phyloP scores from a whole-genome alignment of 768 basidiomycete species.

The Harrya chromipes region DNA sequence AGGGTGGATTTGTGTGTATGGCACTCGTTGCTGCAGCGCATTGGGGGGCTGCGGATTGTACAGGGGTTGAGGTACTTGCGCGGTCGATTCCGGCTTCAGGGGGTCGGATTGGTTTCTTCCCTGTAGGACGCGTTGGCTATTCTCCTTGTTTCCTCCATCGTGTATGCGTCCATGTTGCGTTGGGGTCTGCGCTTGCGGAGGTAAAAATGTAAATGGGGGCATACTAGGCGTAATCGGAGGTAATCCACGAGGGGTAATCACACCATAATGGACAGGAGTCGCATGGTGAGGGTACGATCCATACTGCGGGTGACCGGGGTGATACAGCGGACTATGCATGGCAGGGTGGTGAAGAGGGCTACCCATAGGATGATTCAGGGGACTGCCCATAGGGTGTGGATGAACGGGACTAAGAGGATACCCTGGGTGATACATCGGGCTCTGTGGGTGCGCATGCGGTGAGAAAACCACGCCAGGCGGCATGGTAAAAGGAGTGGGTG shows the following conservation, averaged over 20 bases:
- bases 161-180: slow-evolving; percentile 17
- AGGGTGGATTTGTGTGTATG: slow-evolving; percentile 24
- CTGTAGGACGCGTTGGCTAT: background rate
- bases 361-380: slow-evolving; percentile 39
- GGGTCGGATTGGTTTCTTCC: slow-evolving; percentile 7
- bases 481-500: slow-evolving; percentile 47
- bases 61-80: slow-evolving; percentile 5
- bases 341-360: slow-evolving; percentile 32
- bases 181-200: slow-evolving; percentile 38
- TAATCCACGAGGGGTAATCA: slow-evolving; percentile 74
- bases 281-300: slow-evolving; percentile 23
- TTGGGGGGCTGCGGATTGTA: slow-evolving; percentile 14
- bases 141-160: slow-evolving; percentile 2
- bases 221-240: slow-evolving; percentile 96
- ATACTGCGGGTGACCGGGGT: slow-evolving; percentile 29
- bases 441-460: slow-evolving; percentile 34
- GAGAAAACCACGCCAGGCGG: slow-evolving; percentile 35
- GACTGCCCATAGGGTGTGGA: slow-evolving; percentile 28
- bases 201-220: slow-evolving; percentile 89
- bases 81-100: slow-evolving; percentile 4
- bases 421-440: slow-evolving; percentile 39
- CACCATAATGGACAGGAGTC: slow-evolving; percentile 27
- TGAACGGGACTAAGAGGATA: slow-evolving; percentile 29
- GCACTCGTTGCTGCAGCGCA: slow-evolving; percentile 18
- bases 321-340: slow-evolving; percentile 31